Conservation (phyloP, 2,329 filamentous ascomycete genomes). For the Colletotrichum graminicola region DNA sequence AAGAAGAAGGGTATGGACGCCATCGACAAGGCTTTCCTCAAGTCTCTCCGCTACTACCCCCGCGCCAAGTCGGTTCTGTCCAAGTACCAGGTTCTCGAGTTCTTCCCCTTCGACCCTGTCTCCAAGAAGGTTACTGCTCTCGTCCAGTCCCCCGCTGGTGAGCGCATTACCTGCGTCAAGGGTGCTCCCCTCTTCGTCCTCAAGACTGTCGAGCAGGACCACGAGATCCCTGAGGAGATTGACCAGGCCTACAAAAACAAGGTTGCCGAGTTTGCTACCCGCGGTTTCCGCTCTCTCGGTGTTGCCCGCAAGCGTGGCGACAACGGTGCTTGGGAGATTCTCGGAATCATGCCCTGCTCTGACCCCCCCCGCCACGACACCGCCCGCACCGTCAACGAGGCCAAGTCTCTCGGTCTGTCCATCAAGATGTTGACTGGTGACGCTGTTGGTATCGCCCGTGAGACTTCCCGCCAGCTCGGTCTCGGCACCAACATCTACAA, state of each 20-base stretch:
- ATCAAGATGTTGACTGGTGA: constrained; percentile 98
- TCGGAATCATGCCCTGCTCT: constrained; percentile 95
- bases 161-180: constrained; percentile 90
- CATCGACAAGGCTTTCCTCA: constrained; percentile 95
- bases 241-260: constrained; percentile 92
- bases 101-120: constrained; percentile 91
- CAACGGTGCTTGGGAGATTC: constrained; percentile 86
- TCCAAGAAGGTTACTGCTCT: constrained; percentile 92
- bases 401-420: constrained; percentile 86
- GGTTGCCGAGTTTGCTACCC: constrained; percentile 83
- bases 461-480: constrained; percentile 91
- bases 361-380: constrained; percentile 93
- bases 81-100: constrained; percentile 88
- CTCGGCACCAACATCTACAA: constrained; percentile 95
- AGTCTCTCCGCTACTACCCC: constrained; percentile 85
- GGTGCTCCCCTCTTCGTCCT: constrained; percentile 90
- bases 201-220: constrained; percentile 88
- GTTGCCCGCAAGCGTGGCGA: constrained; percentile 87
- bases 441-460: constrained; percentile 91
- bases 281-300: constrained; percentile 94
- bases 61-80: constrained; percentile 82
- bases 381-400: constrained; percentile 89
- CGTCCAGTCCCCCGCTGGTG: constrained; percentile 85
- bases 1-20: constrained; percentile 97
- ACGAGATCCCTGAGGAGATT: constrained; percentile 80